Percentiles rank a stretch among this genome's conserved stretches.
Evolutionary conservation across 78 protist species (phyloP).

Genomic region (Anaeramoeba flamelloides): DNA sequence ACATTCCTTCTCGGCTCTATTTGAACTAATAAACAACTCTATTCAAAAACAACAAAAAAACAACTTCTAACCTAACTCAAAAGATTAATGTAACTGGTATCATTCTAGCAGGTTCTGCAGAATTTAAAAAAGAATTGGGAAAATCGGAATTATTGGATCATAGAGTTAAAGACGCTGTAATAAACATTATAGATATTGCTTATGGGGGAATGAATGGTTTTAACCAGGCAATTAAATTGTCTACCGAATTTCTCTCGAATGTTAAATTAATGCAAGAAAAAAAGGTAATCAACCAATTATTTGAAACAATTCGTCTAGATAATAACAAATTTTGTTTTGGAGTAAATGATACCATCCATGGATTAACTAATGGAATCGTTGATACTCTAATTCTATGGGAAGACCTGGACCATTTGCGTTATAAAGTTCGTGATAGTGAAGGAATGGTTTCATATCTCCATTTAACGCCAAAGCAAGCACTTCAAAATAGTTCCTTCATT

Average conservation of each 20-base stretch:
- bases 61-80: too few species aligned
- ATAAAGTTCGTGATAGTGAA: background rate
- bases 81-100: too few species aligned
- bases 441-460: background rate
- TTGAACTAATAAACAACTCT: too few species aligned
- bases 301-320: background rate
- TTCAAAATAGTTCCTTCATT: too few species aligned
- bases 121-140: background rate
- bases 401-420: background rate
- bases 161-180: background rate
- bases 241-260: background rate
- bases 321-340: background rate
- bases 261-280: background rate
- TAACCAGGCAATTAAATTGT: background rate
- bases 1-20: too few species aligned
- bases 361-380: background rate
- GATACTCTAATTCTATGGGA: background rate
- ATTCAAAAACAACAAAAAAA: too few species aligned
- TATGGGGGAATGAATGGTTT: background rate
- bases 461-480: background rate
- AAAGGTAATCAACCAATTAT: background rate
- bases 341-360: background rate
- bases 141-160: background rate
- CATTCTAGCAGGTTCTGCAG: conserved; percentile 1
- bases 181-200: background rate